These are phyloP conservation scores for Tricholoma furcatifolium DNA, from an alignment of 768 basidiomycete genomes.

Conservation along the genomic window DNA sequence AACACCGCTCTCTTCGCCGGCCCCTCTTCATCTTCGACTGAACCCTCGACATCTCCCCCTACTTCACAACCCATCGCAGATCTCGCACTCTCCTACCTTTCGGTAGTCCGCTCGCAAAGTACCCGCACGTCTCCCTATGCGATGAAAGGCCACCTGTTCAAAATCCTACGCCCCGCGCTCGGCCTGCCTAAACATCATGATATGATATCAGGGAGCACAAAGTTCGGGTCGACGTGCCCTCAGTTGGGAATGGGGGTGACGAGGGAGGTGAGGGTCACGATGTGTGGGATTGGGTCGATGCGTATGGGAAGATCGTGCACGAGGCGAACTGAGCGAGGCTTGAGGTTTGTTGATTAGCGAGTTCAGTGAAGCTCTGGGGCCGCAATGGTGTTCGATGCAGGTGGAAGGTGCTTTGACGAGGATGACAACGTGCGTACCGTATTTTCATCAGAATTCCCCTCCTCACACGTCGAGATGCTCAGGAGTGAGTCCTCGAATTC, in stretches of 20 bases:
- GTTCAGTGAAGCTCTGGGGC: too few relatives aligned
- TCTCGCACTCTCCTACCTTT: slow-evolving; percentile 85
- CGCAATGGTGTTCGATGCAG: too few relatives aligned
- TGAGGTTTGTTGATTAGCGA: slow-evolving; percentile 36
- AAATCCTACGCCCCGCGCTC: slow-evolving; percentile 81
- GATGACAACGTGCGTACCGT: too few relatives aligned
- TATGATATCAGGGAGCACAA: slow-evolving; percentile 71
- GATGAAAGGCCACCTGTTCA: slow-evolving; percentile 92
- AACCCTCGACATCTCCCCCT: too few relatives aligned
- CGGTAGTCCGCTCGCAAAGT: slow-evolving; percentile 70
- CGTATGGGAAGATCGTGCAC: slow-evolving; percentile 52
- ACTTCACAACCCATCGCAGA: slow-evolving; percentile 53
- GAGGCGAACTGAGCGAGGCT: slow-evolving; percentile 64
- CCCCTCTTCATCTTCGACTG: background rate
- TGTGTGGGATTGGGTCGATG: slow-evolving; percentile 41
- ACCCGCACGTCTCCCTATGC: slow-evolving; percentile 61
- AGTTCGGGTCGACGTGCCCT: slow-evolving; percentile 27
- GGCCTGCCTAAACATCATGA: slow-evolving; percentile 51
- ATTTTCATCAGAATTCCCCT: too few relatives aligned
- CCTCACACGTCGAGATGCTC: too few relatives aligned
- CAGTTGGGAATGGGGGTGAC: background rate
- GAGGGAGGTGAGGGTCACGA: slow-evolving; percentile 27
- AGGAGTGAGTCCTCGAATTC: too few relatives aligned
- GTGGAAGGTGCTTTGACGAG: too few relatives aligned
- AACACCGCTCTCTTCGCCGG: slow-evolving; percentile 77